Conservation (phyloP, 345 rosid genomes). For the Pugionium cornutum region DNA sequence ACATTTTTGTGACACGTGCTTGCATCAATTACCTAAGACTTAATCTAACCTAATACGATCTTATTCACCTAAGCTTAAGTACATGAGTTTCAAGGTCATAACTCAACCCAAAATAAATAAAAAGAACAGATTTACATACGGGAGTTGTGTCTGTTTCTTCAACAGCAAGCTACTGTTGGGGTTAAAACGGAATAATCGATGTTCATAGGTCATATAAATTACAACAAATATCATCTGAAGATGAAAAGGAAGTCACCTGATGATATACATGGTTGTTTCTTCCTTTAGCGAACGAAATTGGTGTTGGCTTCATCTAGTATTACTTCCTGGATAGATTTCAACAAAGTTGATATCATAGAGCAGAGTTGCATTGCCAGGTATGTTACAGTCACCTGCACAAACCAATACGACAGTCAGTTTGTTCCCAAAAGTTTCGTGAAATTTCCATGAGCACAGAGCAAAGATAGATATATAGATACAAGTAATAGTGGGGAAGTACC, state of each 20-base stretch:
- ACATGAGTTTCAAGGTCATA: conserved; percentile 21
- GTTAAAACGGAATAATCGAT: not conserved
- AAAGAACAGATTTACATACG: not conserved
- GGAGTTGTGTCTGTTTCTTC: conserved; percentile 12
- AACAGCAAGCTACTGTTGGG: not conserved
- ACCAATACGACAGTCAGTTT: conserved; percentile 13
- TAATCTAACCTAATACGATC: conserved; percentile 34
- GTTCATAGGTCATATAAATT: not conserved
- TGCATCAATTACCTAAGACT: conserved; percentile 26
- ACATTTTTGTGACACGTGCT: conserved; percentile 28
- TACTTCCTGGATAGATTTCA: conserved; percentile 69
- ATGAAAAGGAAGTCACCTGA: conserved; percentile 14
- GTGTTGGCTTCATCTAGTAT: conserved; percentile 49
- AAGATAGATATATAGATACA: not conserved
- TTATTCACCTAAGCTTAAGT: conserved; percentile 17
- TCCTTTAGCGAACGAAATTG: not conserved
- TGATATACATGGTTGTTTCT: conserved; percentile 29
- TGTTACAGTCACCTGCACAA: conserved; percentile 82
- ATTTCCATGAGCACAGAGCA: not conserved
- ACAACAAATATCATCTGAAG: not conserved
- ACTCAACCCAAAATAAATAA: not conserved
- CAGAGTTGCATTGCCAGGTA: conserved; percentile 93
- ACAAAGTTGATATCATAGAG: conserved; percentile 80
- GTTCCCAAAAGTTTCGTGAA: not conserved
- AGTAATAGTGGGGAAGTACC: conserved; percentile 46